These are phyloP conservation scores for Euphorbia schlechtendalii DNA, from an alignment of 441 rosid species.

Conservation along the genomic window DNA sequence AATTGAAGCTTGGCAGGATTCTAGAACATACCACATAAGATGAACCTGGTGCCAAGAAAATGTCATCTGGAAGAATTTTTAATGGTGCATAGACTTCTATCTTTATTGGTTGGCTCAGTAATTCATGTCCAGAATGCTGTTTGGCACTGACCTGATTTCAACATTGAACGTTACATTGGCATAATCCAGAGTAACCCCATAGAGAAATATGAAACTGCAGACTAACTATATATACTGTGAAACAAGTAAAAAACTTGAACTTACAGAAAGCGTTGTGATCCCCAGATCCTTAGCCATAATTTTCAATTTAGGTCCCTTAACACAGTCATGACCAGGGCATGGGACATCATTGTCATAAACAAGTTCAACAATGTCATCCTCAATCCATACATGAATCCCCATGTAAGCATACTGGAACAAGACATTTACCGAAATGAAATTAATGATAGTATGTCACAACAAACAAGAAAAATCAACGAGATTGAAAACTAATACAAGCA, in stretches of 20 bases:
- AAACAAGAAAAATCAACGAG: slow-evolving; percentile 7
- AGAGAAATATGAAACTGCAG: slow-evolving; percentile 10
- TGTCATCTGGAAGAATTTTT: slow-evolving; percentile 61
- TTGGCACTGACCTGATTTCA: slow-evolving; percentile 67
- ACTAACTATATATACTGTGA: slow-evolving; percentile 3
- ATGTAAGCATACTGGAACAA: slow-evolving; percentile 67
- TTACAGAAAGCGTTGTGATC: slow-evolving; percentile 71
- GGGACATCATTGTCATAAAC: slow-evolving; percentile 32
- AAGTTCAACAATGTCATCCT: slow-evolving; percentile 66
- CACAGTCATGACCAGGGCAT: slow-evolving; percentile 36
- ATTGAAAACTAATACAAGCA: slow-evolving; percentile 6
- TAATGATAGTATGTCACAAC: background rate
- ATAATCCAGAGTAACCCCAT: slow-evolving; percentile 13
- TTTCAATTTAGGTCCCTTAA: slow-evolving; percentile 42
- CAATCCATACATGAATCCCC: slow-evolving; percentile 67
- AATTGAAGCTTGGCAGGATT: slow-evolving; percentile 10
- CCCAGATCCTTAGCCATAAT: slow-evolving; percentile 72
- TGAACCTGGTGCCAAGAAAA: slow-evolving; percentile 89
- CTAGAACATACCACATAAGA: slow-evolving; percentile 62
- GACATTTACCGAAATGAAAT: slow-evolving; percentile 13
- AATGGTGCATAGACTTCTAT: slow-evolving; percentile 85
- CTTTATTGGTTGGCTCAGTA: slow-evolving; percentile 67
- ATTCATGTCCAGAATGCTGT: slow-evolving; percentile 72
- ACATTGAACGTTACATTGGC: slow-evolving; percentile 22
- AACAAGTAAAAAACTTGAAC: slow-evolving; percentile 28